Evolutionary conservation across 2,329 filamentous ascomycete genomes (phyloP), one percentile per base, ranked within the genome.

Genomic region (Colletotrichum musae): DNA sequence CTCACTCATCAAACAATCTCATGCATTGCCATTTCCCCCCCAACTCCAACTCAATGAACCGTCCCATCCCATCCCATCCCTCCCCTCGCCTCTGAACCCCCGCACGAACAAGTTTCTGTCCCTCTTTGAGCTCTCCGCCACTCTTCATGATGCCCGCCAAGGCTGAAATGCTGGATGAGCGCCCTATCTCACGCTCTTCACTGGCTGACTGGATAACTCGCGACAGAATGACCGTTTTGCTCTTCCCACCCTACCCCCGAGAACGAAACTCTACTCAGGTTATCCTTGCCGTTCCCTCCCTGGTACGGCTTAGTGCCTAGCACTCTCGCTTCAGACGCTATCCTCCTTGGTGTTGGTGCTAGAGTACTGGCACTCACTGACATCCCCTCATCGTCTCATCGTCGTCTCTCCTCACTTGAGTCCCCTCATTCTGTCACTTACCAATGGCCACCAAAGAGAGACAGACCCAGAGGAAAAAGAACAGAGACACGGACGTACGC

Each of bases 141-240:
- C 32, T 36, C 7, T 9, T 36, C 32, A 6, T 67, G 43, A 61
- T 60, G 62, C 21, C 45, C 56, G 67, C 62, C 67, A 67, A 70
- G 67, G 67, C 67, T 70, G 62, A 61, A 67, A 47, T 51, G 26
- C 50, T 60, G 56, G 62, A 41, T 28, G 24, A n/a, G 57, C 52
- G 6, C 21, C 67, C 62, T 57, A 61, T 70, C 43, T 70, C 43
- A 58, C 10, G 21, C 50, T 16, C 28, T 10, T 13, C 24, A 45
- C 21, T 58, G 39, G 39, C 15, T 16, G 45, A 21, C 45, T 47
- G 39, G 21, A 21, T 16, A 58, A 21, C 45, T 47, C 4, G 18
- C 45, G 45, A 21, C 15, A 45, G 24, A 48, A 18, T 24, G 47
- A 50, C 47, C 47, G 47, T 50, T 50, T 50, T 43, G 21, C 41